These are phyloP conservation scores for Neonectria punicea DNA, from an alignment of 2,329 filamentous ascomycete species.

Conservation along the genomic window DNA sequence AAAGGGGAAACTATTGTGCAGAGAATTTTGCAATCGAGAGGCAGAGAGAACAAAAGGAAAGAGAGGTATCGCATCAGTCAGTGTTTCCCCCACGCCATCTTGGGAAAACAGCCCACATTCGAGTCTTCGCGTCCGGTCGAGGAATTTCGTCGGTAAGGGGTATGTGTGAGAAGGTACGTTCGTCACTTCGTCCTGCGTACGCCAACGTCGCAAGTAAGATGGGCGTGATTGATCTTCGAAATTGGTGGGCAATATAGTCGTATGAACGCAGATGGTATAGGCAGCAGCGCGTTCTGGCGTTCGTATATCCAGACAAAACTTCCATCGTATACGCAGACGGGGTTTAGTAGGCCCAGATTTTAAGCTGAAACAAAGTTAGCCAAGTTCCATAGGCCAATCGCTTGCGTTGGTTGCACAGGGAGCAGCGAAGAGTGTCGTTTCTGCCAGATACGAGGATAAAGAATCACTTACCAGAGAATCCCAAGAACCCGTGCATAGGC, in stretches of 20 bases:
- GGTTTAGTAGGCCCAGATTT: constrained; percentile 84
- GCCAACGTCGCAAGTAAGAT: constrained; percentile 49
- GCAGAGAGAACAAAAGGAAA: constrained; percentile 40
- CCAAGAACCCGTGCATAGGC: constrained; percentile 99
- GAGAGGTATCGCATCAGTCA: constrained; percentile 51
- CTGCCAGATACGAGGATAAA: no score
- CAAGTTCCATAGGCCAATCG: neutral
- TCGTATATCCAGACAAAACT: constrained; percentile 45
- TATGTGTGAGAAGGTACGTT: constrained; percentile 49
- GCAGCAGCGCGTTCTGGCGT: constrained; percentile 42
- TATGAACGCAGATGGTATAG: constrained; percentile 46
- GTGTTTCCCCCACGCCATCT: constrained; percentile 39
- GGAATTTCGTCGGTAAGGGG: constrained; percentile 42
- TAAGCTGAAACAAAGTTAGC: constrained; percentile 67
- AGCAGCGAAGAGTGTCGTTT: no score
- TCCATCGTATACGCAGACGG: constrained; percentile 38
- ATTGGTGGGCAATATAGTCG: constrained; percentile 45
- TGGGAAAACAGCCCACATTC: constrained; percentile 38
- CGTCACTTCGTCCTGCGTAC: constrained; percentile 55
- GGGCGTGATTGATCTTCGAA: constrained; percentile 45
- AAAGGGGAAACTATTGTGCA: constrained; percentile 49
- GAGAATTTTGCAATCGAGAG: constrained; percentile 46
- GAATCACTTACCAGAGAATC: constrained; percentile 86
- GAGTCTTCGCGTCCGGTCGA: constrained; percentile 38
- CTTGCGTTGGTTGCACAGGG: neutral